phyloP scores from a whole-genome alignment of 2,329 filamentous ascomycete species.

The Calonectria hongkongensis region DNA sequence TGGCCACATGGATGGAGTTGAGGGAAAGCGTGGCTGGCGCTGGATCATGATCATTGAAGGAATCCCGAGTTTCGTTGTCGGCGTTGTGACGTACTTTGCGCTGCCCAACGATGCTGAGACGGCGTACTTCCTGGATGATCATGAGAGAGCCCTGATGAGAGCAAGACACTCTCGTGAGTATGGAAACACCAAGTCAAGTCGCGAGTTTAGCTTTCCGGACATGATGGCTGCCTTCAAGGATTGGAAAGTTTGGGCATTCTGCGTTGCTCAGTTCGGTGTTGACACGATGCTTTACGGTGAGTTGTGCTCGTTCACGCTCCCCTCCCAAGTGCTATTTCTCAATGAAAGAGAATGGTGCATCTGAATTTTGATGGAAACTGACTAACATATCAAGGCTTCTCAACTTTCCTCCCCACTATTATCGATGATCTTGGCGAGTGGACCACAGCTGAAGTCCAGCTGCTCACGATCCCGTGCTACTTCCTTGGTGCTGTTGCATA shows the following conservation, averaged over 20 bases:
- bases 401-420: slow-evolving; percentile 87
- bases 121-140: slow-evolving; percentile 75
- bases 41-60: slow-evolving; percentile 79
- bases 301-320: slow-evolving; percentile 16
- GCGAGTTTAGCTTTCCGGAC: slow-evolving; percentile 73
- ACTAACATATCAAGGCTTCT: slow-evolving; percentile 72
- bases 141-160: slow-evolving; percentile 80
- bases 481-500: slow-evolving; percentile 82
- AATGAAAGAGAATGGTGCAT: background rate
- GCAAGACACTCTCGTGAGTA: slow-evolving; percentile 63
- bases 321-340: too few relatives aligned
- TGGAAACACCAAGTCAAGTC: slow-evolving; percentile 67
- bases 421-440: slow-evolving; percentile 81
- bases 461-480: slow-evolving; percentile 87
- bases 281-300: slow-evolving; percentile 84
- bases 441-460: slow-evolving; percentile 79
- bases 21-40: slow-evolving; percentile 80
- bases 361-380: background rate
- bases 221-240: slow-evolving; percentile 81
- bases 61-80: slow-evolving; percentile 63
- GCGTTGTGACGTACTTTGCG: slow-evolving; percentile 58
- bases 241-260: slow-evolving; percentile 85
- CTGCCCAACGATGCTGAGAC: slow-evolving; percentile 66
- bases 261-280: slow-evolving; percentile 80
- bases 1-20: slow-evolving; percentile 81